A percentile compares a stretch with the other conserved stretches of the same genome.
These are phyloP conservation scores for Yamadazyma dushanensis DNA, from an alignment of 1,139 yeast species.

Conservation along the genomic window DNA sequence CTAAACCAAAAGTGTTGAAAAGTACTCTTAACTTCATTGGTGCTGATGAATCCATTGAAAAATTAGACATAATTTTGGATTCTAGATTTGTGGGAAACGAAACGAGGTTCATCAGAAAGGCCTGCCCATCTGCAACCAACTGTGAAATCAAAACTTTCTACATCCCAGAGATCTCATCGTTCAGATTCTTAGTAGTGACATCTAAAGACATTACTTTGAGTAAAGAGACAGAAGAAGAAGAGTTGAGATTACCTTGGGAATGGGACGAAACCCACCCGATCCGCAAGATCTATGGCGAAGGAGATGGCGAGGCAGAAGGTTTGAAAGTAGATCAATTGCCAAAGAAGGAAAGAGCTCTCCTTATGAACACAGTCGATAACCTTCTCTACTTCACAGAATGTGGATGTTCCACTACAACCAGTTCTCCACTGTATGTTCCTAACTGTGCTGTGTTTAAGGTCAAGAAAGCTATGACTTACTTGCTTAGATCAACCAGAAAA, in stretches of 20 bases:
- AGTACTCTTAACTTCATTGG: constrained; percentile 37
- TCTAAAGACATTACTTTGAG: constrained; percentile 47
- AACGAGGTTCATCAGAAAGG: constrained; percentile 70
- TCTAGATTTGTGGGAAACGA: constrained; percentile 78
- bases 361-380: constrained; percentile 62
- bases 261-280: constrained; percentile 87
- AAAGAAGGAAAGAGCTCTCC: constrained; percentile 50
- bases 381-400: constrained; percentile 57
- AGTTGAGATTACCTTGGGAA: constrained; percentile 80
- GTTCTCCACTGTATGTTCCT: constrained; percentile 26
- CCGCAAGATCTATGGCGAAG: constrained; percentile 40
- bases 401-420: constrained; percentile 60
- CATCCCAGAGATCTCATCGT: constrained; percentile 41
- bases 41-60: constrained; percentile 6
- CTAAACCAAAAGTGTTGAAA: constrained; percentile 72
- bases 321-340: constrained; percentile 48
- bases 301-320: constrained; percentile 23
- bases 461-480: constrained; percentile 59
- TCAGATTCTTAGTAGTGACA: constrained; percentile 63
- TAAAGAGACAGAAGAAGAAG: constrained; percentile 45
- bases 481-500: constrained; percentile 59
- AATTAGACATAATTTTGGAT: constrained; percentile 64
- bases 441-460: constrained; percentile 60
- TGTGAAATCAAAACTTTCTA: constrained; percentile 60
- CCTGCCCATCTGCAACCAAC: constrained; percentile 68